Evolutionary conservation across 2,329 filamentous ascomycete genomes (phyloP).

Genomic region (Fusarium veterinarium): DNA sequence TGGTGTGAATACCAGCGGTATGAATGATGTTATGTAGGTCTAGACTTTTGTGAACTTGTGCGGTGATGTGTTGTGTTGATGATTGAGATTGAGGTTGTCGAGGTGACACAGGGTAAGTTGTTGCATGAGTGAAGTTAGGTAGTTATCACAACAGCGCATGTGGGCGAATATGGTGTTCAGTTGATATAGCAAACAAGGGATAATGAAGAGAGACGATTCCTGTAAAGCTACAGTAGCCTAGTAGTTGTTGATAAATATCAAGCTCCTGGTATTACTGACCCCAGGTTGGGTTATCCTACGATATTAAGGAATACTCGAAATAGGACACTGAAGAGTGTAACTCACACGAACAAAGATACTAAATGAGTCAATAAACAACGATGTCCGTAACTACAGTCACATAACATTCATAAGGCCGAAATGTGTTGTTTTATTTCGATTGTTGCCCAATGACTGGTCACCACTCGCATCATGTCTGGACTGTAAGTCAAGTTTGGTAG

Average conservation of each 20-base stretch:
- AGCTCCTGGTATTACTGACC: not conserved
- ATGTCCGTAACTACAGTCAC: not conserved
- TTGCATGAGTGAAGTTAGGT: not conserved
- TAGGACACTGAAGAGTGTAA: not conserved
- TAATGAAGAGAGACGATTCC: too few species aligned
- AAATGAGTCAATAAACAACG: not conserved
- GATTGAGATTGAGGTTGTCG: not conserved
- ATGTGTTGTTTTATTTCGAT: not conserved
- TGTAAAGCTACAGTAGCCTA: not conserved
- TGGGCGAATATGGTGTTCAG: not conserved
- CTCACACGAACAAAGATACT: too few species aligned
- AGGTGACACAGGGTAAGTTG: conserved; percentile 20
- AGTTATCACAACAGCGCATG: not conserved
- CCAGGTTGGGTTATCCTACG: rapidly evolving
- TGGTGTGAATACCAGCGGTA: not conserved
- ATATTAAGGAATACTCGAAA: rapidly evolving
- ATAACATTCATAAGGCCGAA: not conserved
- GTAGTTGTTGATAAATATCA: not conserved
- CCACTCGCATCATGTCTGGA: not conserved
- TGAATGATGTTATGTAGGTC: not conserved
- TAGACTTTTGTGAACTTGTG: not conserved
- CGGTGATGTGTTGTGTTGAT: not conserved
- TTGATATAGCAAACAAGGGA: too few species aligned
- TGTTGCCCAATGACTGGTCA: not conserved
- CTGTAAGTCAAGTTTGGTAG: not conserved